Conservation (phyloP, 2,329 filamentous ascomycete species). For the Fusarium palustre region DNA sequence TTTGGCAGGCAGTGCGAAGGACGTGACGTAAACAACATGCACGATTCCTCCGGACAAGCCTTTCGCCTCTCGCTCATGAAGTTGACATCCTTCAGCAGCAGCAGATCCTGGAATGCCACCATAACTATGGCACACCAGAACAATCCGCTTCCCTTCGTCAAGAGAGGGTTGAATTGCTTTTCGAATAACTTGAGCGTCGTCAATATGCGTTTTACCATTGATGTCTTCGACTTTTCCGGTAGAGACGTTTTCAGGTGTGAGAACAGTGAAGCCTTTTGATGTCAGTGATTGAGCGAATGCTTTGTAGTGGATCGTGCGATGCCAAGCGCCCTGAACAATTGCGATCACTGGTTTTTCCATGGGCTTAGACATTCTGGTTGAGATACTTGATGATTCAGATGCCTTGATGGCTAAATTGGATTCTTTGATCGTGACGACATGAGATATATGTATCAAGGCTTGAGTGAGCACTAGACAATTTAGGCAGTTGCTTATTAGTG, state of each 20-base stretch:
- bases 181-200: slow-evolving; percentile 16
- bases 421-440: neutral
- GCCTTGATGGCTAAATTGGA: neutral
- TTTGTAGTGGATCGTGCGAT: slow-evolving; percentile 18
- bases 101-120: slow-evolving; percentile 50
- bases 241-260: neutral
- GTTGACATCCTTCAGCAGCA: slow-evolving; percentile 41
- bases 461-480: neutral
- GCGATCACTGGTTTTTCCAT: slow-evolving; percentile 9
- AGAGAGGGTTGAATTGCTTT: neutral
- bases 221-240: neutral
- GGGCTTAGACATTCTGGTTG: neutral
- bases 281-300: neutral
- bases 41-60: slow-evolving; percentile 48
- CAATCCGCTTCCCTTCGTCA: neutral
- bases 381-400: neutral
- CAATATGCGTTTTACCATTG: slow-evolving; percentile 7
- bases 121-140: slow-evolving; percentile 43
- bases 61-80: slow-evolving; percentile 42
- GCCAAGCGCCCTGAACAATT: slow-evolving; percentile 26
- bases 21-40: slow-evolving; percentile 45
- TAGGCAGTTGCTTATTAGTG: neutral
- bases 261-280: slow-evolving; percentile 4
- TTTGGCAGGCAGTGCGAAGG: slow-evolving; percentile 41
- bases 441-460: neutral